Evolutionary conservation across 176 grass and related monocot species (phyloP).

Genomic region (Eleusine indica): DNA sequence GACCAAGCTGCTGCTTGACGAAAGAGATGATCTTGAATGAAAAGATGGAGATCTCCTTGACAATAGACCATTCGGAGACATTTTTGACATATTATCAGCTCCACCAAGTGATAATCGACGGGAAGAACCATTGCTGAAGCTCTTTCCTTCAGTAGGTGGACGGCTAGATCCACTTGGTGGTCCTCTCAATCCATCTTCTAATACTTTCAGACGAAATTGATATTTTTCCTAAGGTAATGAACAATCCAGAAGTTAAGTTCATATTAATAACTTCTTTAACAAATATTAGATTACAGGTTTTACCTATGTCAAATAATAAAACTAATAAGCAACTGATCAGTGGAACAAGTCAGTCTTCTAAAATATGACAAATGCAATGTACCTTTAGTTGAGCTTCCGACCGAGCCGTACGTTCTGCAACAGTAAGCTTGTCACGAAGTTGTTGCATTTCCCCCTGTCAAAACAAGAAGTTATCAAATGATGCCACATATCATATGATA

Average conservation of each 20-base stretch:
- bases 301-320: not conserved
- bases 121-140: constrained; percentile 81
- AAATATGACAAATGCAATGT: constrained; percentile 21
- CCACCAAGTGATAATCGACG: constrained; percentile 88
- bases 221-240: constrained; percentile 77
- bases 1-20: constrained; percentile 74
- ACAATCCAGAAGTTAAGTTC: constrained; percentile 32
- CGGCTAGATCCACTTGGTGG: constrained; percentile 69
- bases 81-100: constrained; percentile 75
- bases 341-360: not conserved
- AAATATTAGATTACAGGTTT: constrained; percentile 26
- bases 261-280: constrained; percentile 21
- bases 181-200: constrained; percentile 95
- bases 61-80: constrained; percentile 80
- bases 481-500: not conserved
- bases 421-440: constrained; percentile 87
- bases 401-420: constrained; percentile 86
- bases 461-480: constrained; percentile 28
- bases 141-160: constrained; percentile 66
- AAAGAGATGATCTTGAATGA: constrained; percentile 92
- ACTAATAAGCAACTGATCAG: not conserved
- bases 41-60: constrained; percentile 90
- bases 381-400: constrained; percentile 97
- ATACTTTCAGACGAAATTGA: constrained; percentile 87
- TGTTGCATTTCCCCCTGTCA: constrained; percentile 91